A percentile compares a stretch with the other conserved stretches of the same genome.
phyloP scores from a whole-genome alignment of 306 rosid genomes.

The Glycyrrhiza uralensis region DNA sequence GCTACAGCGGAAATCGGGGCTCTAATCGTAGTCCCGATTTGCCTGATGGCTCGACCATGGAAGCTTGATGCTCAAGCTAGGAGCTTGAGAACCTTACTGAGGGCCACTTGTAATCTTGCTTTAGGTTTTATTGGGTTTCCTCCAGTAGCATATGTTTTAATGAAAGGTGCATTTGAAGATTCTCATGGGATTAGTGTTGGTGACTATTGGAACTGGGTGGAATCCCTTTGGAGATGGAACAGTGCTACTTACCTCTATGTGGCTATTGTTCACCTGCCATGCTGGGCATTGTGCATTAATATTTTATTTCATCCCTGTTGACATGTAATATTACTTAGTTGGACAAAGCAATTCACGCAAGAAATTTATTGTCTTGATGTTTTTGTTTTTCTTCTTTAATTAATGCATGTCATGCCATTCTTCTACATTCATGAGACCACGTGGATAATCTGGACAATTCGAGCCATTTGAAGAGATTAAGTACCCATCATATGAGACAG shows the following conservation, averaged over 20 bases:
- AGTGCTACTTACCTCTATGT: conserved; percentile 89
- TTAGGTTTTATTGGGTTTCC: conserved; percentile 72
- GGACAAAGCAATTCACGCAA: conserved; percentile 27
- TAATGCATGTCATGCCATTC: not conserved
- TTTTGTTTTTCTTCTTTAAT: not conserved
- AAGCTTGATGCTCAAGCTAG: conserved; percentile 50
- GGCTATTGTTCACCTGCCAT: conserved; percentile 82
- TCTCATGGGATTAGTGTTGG: conserved; percentile 34
- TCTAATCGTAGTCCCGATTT: conserved; percentile 70
- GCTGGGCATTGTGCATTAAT: conserved; percentile 78
- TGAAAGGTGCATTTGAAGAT: conserved; percentile 60
- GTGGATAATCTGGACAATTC: too few species aligned
- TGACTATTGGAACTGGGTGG: conserved; percentile 89
- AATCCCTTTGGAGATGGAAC: conserved; percentile 91
- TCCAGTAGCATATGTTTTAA: conserved; percentile 50
- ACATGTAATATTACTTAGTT: conserved; percentile 38
- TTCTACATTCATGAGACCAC: too few species aligned
- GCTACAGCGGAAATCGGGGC: conserved; percentile 93
- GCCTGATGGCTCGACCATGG: conserved; percentile 80
- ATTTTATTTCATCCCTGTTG: conserved; percentile 67
- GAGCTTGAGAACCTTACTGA: conserved; percentile 43
- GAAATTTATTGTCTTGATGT: conserved; percentile 15
- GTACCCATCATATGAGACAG: too few species aligned
- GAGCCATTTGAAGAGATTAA: too few species aligned
- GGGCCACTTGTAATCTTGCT: conserved; percentile 59